A percentile compares a stretch with the other conserved stretches of the same genome.
phyloP scores from a whole-genome alignment of 2,329 filamentous ascomycete genomes.

The Bipolaris victoriae region DNA sequence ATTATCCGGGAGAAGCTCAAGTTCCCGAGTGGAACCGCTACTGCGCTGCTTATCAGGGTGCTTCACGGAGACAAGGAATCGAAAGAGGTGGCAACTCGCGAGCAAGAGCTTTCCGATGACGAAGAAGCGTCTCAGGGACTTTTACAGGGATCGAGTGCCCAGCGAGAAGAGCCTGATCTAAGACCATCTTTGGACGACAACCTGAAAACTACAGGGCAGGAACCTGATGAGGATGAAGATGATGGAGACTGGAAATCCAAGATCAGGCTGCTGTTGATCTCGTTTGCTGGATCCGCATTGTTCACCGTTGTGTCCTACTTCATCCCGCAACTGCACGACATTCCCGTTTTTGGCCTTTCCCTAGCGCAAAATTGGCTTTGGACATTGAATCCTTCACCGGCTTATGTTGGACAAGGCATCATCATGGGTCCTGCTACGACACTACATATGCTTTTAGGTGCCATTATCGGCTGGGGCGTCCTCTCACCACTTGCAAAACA shows the following conservation, averaged over 20 bases:
- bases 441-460: constrained; percentile 91
- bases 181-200: constrained; percentile 25
- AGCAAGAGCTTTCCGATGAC: constrained; percentile 9
- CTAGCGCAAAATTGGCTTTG: constrained; percentile 86
- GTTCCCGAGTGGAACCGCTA: constrained; percentile 95
- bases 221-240: constrained; percentile 41
- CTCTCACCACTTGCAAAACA: constrained; percentile 87
- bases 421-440: constrained; percentile 98
- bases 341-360: constrained; percentile 82
- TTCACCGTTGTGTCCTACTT: constrained; percentile 88
- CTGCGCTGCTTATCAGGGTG: constrained; percentile 89
- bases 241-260: constrained; percentile 65
- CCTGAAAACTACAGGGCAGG: constrained; percentile 26
- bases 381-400: constrained; percentile 95
- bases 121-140: constrained; percentile 47
- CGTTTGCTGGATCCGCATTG: constrained; percentile 65
- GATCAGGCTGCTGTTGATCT: constrained; percentile 64
- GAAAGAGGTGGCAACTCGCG: constrained; percentile 12
- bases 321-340: constrained; percentile 78
- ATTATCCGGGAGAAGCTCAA: constrained; percentile 91
- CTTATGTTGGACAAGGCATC: constrained; percentile 95
- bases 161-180: constrained; percentile 30
- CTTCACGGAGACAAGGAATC: constrained; percentile 69
- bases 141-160: constrained; percentile 33
- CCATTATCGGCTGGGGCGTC: constrained; percentile 86